Conservation (phyloP, 441 rosid genomes). For the Gossypium davidsonii region DNA sequence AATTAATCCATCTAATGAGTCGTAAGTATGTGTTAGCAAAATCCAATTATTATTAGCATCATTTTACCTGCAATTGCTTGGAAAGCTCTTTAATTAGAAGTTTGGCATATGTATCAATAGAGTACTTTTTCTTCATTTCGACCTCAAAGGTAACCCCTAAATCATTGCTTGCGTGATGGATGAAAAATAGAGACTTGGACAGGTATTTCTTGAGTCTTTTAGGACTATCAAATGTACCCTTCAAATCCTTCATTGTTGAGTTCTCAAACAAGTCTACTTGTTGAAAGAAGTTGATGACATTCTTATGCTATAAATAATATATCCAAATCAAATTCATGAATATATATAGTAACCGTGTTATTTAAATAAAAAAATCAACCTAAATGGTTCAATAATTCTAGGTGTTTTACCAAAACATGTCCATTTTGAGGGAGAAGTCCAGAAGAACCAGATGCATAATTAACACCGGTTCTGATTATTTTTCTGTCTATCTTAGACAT, state of each 20-base stretch:
- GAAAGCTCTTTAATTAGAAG: conserved; percentile 4
- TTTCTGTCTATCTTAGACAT: not conserved
- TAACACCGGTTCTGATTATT: not conserved
- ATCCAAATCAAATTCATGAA: no score
- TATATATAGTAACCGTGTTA: no score
- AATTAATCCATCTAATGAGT: no score
- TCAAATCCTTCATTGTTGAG: not conserved
- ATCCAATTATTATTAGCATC: not conserved
- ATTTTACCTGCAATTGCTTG: conserved; percentile 10
- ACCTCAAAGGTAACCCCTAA: not conserved
- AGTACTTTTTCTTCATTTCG: not conserved
- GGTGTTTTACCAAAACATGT: not conserved
- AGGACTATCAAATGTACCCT: not conserved
- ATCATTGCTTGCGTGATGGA: not conserved
- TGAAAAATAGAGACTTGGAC: not conserved
- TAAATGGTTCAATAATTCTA: not conserved
- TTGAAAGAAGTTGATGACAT: not conserved
- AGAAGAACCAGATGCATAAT: conserved; percentile 14
- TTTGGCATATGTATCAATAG: not conserved
- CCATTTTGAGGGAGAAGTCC: conserved; percentile 16
- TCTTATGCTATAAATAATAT: not conserved
- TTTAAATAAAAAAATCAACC: not conserved
- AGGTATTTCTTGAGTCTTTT: not conserved
- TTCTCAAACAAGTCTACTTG: conserved; percentile 4
- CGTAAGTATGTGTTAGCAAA: not conserved